Percentiles rank a stretch among this genome's conserved stretches.
Evolutionary conservation across 805 yeast species (phyloP).

Genomic region (Schizosaccharomyces lindneri): DNA sequence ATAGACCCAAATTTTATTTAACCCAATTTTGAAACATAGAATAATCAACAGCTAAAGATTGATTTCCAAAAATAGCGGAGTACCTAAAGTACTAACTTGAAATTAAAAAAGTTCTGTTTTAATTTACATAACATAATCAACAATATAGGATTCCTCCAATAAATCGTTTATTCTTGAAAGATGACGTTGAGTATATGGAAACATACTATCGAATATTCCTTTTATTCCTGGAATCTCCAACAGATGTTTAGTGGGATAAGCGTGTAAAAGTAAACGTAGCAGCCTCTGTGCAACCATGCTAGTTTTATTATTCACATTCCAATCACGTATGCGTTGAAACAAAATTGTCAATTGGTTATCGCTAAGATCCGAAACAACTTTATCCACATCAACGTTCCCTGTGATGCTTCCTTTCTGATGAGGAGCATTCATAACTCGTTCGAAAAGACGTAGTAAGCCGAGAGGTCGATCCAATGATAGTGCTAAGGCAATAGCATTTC

Average conservation of each 20-base stretch:
- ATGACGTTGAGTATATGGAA: constrained; percentile 81
- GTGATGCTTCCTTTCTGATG: constrained; percentile 18
- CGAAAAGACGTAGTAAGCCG: constrained; percentile 57
- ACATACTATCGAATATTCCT: constrained; percentile 41
- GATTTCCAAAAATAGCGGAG: no score
- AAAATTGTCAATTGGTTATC: constrained; percentile 34
- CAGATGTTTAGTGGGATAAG: constrained; percentile 29
- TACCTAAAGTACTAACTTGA: no score
- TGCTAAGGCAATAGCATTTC: constrained; percentile 67
- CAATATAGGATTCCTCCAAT: constrained; percentile 58
- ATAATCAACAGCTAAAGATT: no score
- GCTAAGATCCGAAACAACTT: constrained; percentile 30
- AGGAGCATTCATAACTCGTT: constrained; percentile 26
- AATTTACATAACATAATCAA: constrained; percentile 27
- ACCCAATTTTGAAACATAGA: no score
- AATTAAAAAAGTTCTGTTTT: not conserved
- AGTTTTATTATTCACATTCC: constrained; percentile 78
- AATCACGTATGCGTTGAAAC: constrained; percentile 61
- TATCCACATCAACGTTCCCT: constrained; percentile 39
- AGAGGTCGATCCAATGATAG: constrained; percentile 73
- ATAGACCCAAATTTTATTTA: not conserved
- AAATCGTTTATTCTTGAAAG: constrained; percentile 48
- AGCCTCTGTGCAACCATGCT: constrained; percentile 61
- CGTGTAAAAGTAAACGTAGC: constrained; percentile 35
- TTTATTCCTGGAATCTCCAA: constrained; percentile 44